Evolutionary conservation across 2,329 filamentous ascomycete species (phyloP).

Genomic region (Colletotrichum scovillei): DNA sequence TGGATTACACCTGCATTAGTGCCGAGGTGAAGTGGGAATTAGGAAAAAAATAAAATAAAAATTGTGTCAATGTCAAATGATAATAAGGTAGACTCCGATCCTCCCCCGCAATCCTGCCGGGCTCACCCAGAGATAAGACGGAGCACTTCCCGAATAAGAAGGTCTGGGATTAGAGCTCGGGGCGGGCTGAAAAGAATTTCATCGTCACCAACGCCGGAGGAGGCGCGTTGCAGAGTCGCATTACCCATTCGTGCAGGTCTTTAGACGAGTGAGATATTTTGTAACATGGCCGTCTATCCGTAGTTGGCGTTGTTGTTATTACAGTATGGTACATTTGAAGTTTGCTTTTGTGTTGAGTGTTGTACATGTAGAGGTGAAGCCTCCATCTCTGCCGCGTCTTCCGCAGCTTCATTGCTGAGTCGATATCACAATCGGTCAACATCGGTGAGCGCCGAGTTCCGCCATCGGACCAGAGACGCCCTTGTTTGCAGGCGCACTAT

Average conservation of each 20-base stretch:
- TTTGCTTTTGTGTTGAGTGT: not conserved
- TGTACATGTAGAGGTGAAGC: not conserved
- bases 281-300: not conserved
- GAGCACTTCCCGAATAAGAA: slow-evolving; percentile 25
- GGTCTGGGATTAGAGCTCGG: not conserved
- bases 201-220: not conserved
- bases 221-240: not conserved
- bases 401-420: not conserved
- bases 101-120: slow-evolving; percentile 21
- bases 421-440: not conserved
- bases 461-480: not conserved
- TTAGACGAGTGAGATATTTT: not conserved
- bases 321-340: not conserved
- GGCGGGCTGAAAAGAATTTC: not conserved
- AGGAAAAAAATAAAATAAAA: not conserved
- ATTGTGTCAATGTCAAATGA: not conserved
- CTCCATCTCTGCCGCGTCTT: not conserved
- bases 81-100: not conserved
- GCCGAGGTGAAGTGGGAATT: not conserved
- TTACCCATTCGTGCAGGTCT: not conserved
- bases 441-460: slow-evolving; percentile 25
- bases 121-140: slow-evolving; percentile 24
- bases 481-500: not conserved
- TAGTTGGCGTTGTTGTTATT: not conserved
- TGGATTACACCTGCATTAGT: slow-evolving; percentile 33